Evolutionary conservation across 2,329 filamentous ascomycete genomes (phyloP).

Genomic region (Alternaria metachromatica): DNA sequence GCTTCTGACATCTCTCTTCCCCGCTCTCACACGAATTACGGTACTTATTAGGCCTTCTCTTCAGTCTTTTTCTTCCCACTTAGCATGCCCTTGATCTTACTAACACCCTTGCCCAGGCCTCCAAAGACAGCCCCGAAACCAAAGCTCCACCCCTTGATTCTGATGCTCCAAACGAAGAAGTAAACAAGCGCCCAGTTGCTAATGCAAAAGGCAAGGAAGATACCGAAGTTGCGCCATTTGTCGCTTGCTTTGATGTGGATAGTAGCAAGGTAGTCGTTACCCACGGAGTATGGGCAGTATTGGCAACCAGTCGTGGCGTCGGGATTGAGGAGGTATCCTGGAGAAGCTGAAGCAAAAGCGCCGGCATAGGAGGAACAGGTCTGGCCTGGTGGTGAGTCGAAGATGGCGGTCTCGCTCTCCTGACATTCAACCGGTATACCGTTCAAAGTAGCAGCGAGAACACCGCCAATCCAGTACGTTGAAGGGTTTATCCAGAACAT

Average conservation of each 20-base stretch:
- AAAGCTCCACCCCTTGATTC: conserved; percentile 74
- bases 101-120: conserved; percentile 45
- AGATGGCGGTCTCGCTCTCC: conserved; percentile 65
- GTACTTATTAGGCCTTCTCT: conserved; percentile 1
- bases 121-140: conserved; percentile 67
- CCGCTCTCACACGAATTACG: not conserved
- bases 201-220: conserved; percentile 73
- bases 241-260: conserved; percentile 63
- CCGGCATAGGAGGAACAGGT: conserved; percentile 71
- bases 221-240: conserved; percentile 76
- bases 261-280: conserved; percentile 69
- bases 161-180: conserved; percentile 78
- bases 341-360: conserved; percentile 61
- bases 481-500: conserved; percentile 72
- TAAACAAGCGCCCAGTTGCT: conserved; percentile 76
- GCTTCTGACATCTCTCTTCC: not conserved
- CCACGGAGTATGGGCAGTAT: conserved; percentile 73
- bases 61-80: conserved; percentile 15
- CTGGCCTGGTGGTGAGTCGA: conserved; percentile 68
- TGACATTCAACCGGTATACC: conserved; percentile 55
- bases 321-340: conserved; percentile 70
- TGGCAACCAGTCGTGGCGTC: conserved; percentile 66
- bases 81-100: conserved; percentile 19
- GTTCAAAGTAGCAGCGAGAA: conserved; percentile 68
- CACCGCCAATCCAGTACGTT: conserved; percentile 75